phyloP scores from a whole-genome alignment of 2,329 filamentous ascomycete species.

The Fusarium nygamai region DNA sequence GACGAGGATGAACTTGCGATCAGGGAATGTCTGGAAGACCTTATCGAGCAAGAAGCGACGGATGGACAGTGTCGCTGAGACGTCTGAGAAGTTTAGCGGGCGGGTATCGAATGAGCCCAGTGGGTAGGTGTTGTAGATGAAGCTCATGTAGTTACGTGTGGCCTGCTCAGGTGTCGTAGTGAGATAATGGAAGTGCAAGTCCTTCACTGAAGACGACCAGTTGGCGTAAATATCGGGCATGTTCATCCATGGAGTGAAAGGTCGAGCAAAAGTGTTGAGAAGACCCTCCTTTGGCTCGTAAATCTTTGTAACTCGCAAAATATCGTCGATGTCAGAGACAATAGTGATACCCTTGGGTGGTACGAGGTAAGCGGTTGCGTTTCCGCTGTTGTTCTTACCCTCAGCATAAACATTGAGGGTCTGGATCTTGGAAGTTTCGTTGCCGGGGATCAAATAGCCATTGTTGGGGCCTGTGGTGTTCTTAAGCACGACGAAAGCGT shows the following conservation, averaged over 20 bases:
- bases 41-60: constrained; percentile 75
- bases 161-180: constrained; percentile 83
- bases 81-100: constrained; percentile 82
- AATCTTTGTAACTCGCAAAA: constrained; percentile 83
- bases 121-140: constrained; percentile 82
- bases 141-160: constrained; percentile 81
- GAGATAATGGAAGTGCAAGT: constrained; percentile 83
- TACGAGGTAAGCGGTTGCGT: constrained; percentile 80
- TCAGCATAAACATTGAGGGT: constrained; percentile 74
- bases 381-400: constrained; percentile 70
- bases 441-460: constrained; percentile 67
- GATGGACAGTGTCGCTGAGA: constrained; percentile 75
- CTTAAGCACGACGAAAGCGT: constrained; percentile 72
- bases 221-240: constrained; percentile 84
- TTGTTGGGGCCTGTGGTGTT: constrained; percentile 63
- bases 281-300: constrained; percentile 79
- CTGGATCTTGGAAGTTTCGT: constrained; percentile 72
- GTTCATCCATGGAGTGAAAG: constrained; percentile 78
- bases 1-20: constrained; percentile 78
- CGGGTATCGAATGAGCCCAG: constrained; percentile 81
- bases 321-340: constrained; percentile 82
- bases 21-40: constrained; percentile 78
- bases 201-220: constrained; percentile 72
- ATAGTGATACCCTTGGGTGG: constrained; percentile 76
- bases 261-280: constrained; percentile 78